Evolutionary conservation across 1,284 basidiomycete species (phyloP).

Genomic region (Trichosporon sp.): DNA sequence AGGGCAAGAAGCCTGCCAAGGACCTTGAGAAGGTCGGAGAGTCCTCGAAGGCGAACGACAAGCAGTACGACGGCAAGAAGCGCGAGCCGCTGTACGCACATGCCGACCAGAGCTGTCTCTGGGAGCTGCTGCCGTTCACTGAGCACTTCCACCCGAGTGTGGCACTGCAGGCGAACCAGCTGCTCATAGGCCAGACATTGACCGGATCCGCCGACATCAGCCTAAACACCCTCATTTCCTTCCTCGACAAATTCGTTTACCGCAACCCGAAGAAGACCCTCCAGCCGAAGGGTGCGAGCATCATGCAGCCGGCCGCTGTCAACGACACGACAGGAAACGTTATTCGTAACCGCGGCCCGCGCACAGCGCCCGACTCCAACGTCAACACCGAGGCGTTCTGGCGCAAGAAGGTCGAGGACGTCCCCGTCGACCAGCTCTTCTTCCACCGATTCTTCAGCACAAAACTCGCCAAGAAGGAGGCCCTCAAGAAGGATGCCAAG

Average conservation of each 20-base stretch:
- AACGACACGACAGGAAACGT: slow-evolving; percentile 60
- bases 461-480: slow-evolving; percentile 54
- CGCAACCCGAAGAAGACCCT: slow-evolving; percentile 89
- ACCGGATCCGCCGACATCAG: slow-evolving; percentile 82
- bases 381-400: slow-evolving; percentile 65
- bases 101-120: slow-evolving; percentile 74
- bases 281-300: slow-evolving; percentile 64
- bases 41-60: slow-evolving; percentile 12
- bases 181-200: slow-evolving; percentile 61
- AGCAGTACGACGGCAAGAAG: slow-evolving; percentile 73
- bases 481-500: slow-evolving; percentile 51
- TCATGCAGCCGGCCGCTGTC: slow-evolving; percentile 90
- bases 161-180: slow-evolving; percentile 75
- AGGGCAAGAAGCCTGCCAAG: slow-evolving; percentile 1
- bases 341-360: slow-evolving; percentile 62
- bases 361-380: slow-evolving; percentile 49
- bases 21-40: slow-evolving; percentile 14
- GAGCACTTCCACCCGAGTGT: slow-evolving; percentile 89
- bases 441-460: slow-evolving; percentile 54
- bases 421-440: slow-evolving; percentile 79
- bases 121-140: slow-evolving; percentile 79
- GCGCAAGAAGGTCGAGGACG: slow-evolving; percentile 63
- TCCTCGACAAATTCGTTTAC: slow-evolving; percentile 85
- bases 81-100: slow-evolving; percentile 85
- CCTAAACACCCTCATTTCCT: slow-evolving; percentile 86